phyloP scores from a whole-genome alignment of 106 monocot species.

The Acorus gramineus region DNA sequence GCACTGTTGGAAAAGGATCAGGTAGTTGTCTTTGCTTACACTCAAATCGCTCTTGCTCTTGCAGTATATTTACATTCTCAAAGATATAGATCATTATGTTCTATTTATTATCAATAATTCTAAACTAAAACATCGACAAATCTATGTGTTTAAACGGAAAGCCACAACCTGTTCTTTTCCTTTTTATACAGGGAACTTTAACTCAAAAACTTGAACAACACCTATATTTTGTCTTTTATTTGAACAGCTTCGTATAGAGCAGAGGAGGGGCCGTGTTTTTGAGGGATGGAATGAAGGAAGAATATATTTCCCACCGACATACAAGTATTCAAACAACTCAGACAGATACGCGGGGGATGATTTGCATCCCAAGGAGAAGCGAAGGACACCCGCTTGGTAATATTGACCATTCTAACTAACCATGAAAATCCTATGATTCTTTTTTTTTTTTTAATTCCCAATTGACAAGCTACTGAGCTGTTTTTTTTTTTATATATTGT shows the following conservation, averaged over 20 bases:
- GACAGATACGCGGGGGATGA: constrained; percentile 51
- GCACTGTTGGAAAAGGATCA: constrained; percentile 76
- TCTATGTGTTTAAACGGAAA: no score
- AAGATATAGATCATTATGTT: not conserved
- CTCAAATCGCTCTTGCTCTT: not conserved
- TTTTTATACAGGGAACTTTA: not conserved
- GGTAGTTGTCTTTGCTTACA: constrained; percentile 24
- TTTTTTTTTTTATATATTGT: not conserved
- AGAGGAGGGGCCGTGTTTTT: constrained; percentile 43
- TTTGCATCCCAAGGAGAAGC: constrained; percentile 46
- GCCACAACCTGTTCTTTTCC: not conserved
- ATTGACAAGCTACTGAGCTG: not conserved
- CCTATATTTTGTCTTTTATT: not conserved
- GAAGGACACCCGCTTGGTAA: constrained; percentile 64
- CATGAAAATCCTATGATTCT: not conserved
- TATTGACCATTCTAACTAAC: not conserved
- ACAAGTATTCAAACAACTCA: constrained; percentile 62
- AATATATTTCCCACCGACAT: constrained; percentile 63
- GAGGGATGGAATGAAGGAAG: constrained; percentile 59
- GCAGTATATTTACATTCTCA: not conserved
- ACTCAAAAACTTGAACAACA: not conserved
- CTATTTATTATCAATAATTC: not conserved
- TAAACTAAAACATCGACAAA: no score
- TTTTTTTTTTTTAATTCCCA: not conserved
- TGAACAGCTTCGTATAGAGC: constrained; percentile 48